Evolutionary conservation across 306 rosid species (phyloP).

Genomic region (Acmispon strigosus): DNA sequence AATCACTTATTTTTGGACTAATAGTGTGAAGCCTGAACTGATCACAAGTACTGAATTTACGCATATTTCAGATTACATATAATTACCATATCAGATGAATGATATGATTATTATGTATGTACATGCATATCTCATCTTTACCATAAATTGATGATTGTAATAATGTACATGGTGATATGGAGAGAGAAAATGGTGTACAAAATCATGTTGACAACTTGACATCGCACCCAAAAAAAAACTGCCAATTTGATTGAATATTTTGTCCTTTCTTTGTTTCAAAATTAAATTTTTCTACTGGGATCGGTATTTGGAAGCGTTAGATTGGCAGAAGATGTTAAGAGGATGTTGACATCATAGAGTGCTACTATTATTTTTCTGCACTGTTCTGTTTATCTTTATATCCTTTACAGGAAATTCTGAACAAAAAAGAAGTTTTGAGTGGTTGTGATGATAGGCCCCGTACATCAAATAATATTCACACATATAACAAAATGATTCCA

Average conservation of each 20-base stretch:
- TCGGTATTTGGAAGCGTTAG: background rate
- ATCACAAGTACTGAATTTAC: no score
- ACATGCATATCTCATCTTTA: background rate
- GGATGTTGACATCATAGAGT: conserved; percentile 22
- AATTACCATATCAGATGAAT: background rate
- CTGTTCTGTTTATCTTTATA: background rate
- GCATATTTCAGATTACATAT: background rate
- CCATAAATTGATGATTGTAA: background rate
- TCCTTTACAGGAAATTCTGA: background rate
- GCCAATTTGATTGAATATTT: no score
- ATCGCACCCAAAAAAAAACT: no score
- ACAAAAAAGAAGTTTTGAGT: background rate
- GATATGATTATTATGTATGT: no score
- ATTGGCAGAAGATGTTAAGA: background rate
- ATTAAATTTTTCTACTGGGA: background rate
- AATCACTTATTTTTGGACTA: no score
- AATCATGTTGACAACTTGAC: background rate
- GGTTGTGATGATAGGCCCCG: background rate
- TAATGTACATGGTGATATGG: no score
- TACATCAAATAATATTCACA: background rate
- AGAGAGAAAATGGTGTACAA: background rate
- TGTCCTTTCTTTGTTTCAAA: background rate
- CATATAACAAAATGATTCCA: no score
- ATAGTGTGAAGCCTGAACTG: no score
- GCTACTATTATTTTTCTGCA: background rate